Conservation (phyloP, 2,329 filamentous ascomycete genomes). For the Xylaria hypoxylon region DNA sequence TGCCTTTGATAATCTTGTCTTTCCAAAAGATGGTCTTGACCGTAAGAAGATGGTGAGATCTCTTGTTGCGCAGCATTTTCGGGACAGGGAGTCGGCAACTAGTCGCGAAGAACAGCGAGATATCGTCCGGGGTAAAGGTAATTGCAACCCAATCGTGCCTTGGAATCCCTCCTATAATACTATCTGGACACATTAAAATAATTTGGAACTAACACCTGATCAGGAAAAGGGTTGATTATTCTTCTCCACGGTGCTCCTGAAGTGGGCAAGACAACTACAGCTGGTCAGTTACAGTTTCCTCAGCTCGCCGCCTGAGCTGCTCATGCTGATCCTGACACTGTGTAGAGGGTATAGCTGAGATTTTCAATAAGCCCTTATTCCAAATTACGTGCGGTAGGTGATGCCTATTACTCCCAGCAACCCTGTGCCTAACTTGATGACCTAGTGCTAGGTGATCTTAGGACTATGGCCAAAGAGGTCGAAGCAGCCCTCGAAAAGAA, state of each 20-base stretch:
- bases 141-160: too few relatives aligned
- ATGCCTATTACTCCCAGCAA: not conserved
- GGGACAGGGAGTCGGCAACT: constrained; percentile 41
- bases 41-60: constrained; percentile 49
- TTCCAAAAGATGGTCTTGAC: constrained; percentile 32
- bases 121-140: constrained; percentile 52
- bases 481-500: constrained; percentile 45
- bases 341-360: constrained; percentile 37
- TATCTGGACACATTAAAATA: too few relatives aligned
- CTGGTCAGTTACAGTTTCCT: constrained; percentile 30
- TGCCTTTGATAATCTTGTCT: constrained; percentile 47
- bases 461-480: constrained; percentile 49
- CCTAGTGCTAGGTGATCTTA: constrained; percentile 43
- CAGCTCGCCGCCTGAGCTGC: too few relatives aligned
- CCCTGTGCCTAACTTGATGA: not conserved
- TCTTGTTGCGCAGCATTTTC: constrained; percentile 51
- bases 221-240: constrained; percentile 39
- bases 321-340: not conserved
- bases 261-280: constrained; percentile 40
- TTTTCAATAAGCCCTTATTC: constrained; percentile 36
- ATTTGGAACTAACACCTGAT: not conserved
- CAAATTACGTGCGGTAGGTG: constrained; percentile 43
- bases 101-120: constrained; percentile 46
- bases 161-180: too few relatives aligned
- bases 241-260: constrained; percentile 41